These are phyloP conservation scores for Stachybotrys chartarum DNA, from an alignment of 2,329 filamentous ascomycete genomes.

Conservation along the genomic window DNA sequence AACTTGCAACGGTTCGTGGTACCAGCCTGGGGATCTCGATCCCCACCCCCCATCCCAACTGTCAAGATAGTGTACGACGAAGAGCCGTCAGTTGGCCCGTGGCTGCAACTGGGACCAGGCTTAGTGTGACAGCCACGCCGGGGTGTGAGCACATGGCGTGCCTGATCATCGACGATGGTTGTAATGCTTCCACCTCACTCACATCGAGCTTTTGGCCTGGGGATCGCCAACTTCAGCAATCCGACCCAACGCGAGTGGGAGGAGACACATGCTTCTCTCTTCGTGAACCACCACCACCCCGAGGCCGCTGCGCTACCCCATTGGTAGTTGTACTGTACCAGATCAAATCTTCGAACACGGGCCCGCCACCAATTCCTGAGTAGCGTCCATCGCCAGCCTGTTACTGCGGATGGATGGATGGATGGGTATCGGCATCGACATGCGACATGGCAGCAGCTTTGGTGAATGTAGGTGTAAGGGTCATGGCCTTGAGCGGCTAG, in stretches of 20 bases:
- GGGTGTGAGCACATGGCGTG: conserved; percentile 12
- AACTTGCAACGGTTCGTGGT: no score
- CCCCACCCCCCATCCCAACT: background rate
- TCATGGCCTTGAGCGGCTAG: no score
- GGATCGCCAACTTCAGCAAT: conserved; percentile 13
- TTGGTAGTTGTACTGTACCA: background rate
- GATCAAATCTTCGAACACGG: no score
- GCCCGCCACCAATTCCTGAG: no score
- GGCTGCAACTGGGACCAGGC: background rate
- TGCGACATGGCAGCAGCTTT: no score
- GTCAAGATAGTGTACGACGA: background rate
- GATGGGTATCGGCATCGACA: no score
- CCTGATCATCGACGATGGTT: conserved; percentile 17
- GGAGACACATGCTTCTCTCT: background rate
- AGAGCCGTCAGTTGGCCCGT: background rate
- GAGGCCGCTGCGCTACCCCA: background rate
- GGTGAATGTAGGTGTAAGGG: no score
- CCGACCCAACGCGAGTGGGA: background rate
- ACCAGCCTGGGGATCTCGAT: background rate
- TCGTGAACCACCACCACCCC: background rate
- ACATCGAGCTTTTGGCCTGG: conserved; percentile 21
- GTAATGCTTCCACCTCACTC: conserved; percentile 6
- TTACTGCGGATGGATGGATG: no score
- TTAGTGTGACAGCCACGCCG: background rate
- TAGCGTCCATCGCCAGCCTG: no score